Conservation (phyloP, 129 eudicot genomes). For the Flaveria bidentis region DNA sequence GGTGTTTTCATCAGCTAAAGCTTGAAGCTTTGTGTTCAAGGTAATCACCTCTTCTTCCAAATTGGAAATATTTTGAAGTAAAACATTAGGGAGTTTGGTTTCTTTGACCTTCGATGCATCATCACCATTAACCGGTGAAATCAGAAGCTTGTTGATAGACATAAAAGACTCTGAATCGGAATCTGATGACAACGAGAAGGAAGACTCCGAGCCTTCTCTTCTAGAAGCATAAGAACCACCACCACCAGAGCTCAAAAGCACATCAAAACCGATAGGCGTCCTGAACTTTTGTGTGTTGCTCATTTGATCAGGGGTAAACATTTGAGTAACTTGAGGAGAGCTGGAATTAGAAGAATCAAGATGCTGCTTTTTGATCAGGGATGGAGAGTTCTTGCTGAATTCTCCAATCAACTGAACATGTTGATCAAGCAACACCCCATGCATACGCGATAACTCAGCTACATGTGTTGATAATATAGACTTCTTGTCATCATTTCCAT, state of each 20-base stretch:
- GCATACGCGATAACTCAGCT: constrained; percentile 47
- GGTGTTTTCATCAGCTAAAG: constrained; percentile 52
- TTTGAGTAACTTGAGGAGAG: constrained; percentile 39
- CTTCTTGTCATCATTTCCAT: constrained; percentile 38
- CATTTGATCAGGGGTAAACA: constrained; percentile 67
- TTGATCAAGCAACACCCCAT: constrained; percentile 55
- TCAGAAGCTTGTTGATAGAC: constrained; percentile 42
- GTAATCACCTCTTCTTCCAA: constrained; percentile 46
- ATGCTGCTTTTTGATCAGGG: constrained; percentile 36
- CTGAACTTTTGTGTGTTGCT: constrained; percentile 32
- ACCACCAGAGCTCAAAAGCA: constrained; percentile 48
- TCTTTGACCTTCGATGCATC: constrained; percentile 31
- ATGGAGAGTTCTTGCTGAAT: constrained; percentile 24
- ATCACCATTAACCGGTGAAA: constrained; percentile 37
- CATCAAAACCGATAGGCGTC: constrained; percentile 43
- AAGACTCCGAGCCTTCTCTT: constrained; percentile 60
- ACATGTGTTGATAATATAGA: constrained; percentile 42
- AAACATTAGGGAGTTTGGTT: constrained; percentile 18
- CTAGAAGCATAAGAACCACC: constrained; percentile 52
- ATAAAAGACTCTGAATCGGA: constrained; percentile 69
- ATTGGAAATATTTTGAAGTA: constrained; percentile 39
- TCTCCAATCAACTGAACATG: constrained; percentile 43
- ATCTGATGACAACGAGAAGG: constrained; percentile 60
- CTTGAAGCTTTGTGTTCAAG: constrained; percentile 45
- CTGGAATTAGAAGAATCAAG: constrained; percentile 32